Evolutionary conservation across 495 filamentous ascomycete species (phyloP), one percentile per base, ranked within the genome.

Genomic region (Talaromyces liani): DNA sequence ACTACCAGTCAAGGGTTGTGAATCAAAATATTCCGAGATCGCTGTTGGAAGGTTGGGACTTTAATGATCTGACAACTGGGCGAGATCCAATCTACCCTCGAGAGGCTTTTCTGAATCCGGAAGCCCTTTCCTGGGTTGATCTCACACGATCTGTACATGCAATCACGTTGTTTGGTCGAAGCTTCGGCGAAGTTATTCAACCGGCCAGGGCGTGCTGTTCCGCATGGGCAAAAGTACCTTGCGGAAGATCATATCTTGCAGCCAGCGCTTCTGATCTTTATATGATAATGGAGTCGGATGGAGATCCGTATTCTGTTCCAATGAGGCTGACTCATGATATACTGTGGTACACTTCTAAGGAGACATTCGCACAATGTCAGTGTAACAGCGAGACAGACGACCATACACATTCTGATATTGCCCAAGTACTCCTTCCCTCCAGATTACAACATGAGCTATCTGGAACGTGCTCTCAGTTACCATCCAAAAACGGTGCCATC

Each of bases 211-310:
- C 34, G 34, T 12, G 34, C 34, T 39, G 34, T 39, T 39, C 34
- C 10, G 12, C 34, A 10, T 39, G 34, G 34, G 12, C 12, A 39
- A 39, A 39, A 14, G 34, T 39, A 2, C 34, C 34, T 39, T 39
- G 34, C 34, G 34, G 34, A 12, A 39, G 12, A 39, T 39, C 34
- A 14, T 39, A 73, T 62, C 71, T 77, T 20, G 70, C 71, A 6
- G 70, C 63, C 9, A 41, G 58, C 12, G 58, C 67, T 22, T 58
- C 63, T 8, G 66, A 75, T 55, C 58, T 77, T 4, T 36, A 65
- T 8, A 54, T 66, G 9, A 70, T 75, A n/a, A 67, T 75, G 63
- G 51, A 72, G 34, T 47, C 39, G 1, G 10, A 60, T 49, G 70
- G 68, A 18, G 62, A 66, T 55, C 33, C 58, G 10, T 41, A 41